A percentile compares a stretch with the other conserved stretches of the same genome.
These are phyloP conservation scores for Lodderomyces jiufengensis DNA, from an alignment of 1,139 yeast species.

Conservation along the genomic window DNA sequence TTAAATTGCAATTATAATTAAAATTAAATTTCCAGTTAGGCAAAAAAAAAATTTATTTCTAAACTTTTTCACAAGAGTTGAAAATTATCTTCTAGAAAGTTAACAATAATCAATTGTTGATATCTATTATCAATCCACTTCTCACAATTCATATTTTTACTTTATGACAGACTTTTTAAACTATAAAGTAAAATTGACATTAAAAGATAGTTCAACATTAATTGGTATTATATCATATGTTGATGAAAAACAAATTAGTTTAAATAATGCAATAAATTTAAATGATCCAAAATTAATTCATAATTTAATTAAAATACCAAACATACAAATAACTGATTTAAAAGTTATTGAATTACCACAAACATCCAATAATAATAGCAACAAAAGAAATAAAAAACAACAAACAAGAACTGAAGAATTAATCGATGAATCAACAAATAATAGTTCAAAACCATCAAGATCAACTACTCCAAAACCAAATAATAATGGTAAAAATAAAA, in stretches of 20 bases:
- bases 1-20: too few relatives aligned
- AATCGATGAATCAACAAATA: conserved; percentile 28
- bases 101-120: too few relatives aligned
- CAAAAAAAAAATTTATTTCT: too few relatives aligned
- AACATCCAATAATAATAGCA: conserved; percentile 16
- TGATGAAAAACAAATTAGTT: conserved; percentile 33
- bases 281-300: conserved; percentile 16
- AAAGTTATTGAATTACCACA: conserved; percentile 49
- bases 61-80: too few relatives aligned
- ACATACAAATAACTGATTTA: conserved; percentile 42
- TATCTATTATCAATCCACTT: neutral
- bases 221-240: conserved; percentile 48
- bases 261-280: conserved; percentile 33
- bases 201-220: conserved; percentile 44
- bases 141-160: too few relatives aligned
- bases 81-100: too few relatives aligned
- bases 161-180: conserved; percentile 49
- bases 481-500: too few relatives aligned
- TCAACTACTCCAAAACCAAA: conserved; percentile 8
- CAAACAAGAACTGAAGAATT: conserved; percentile 9
- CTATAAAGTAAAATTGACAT: conserved; percentile 48
- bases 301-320: conserved; percentile 25
- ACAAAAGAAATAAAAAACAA: conserved; percentile 18
- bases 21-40: too few relatives aligned
- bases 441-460: conserved; percentile 16